Evolutionary conservation across 345 rosid genomes (phyloP).

Genomic region (Hypericum perforatum): DNA sequence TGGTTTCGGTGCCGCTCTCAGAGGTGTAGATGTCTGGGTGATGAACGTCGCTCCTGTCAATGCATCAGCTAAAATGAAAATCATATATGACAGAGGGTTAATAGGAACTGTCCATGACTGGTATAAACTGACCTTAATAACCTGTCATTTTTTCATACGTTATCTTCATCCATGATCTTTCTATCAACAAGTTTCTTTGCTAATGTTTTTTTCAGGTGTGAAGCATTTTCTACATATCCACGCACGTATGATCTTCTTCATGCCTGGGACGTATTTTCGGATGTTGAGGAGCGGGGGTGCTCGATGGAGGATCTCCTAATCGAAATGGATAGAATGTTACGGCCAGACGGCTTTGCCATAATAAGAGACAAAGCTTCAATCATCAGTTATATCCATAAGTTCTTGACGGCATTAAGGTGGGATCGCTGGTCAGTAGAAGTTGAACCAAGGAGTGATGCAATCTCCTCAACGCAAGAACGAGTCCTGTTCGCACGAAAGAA

Average conservation of each 20-base stretch:
- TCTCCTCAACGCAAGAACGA: constrained; percentile 52
- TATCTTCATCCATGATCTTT: neutral
- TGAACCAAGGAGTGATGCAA: constrained; percentile 61
- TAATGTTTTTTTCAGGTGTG: constrained; percentile 53
- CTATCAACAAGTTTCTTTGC: neutral
- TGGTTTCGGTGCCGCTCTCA: constrained; percentile 83
- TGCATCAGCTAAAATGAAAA: constrained; percentile 58
- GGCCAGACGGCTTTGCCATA: constrained; percentile 76
- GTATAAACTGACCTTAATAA: constrained; percentile 26
- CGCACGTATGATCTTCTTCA: constrained; percentile 91
- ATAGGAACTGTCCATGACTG: constrained; percentile 96
- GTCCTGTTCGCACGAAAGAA: constrained; percentile 74
- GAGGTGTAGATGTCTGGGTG: constrained; percentile 80
- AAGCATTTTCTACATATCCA: constrained; percentile 89
- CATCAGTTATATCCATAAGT: constrained; percentile 45
- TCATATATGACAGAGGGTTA: constrained; percentile 87
- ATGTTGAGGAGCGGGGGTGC: constrained; percentile 52
- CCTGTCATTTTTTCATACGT: neutral
- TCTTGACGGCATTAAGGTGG: constrained; percentile 59
- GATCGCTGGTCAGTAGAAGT: constrained; percentile 74
- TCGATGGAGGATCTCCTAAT: constrained; percentile 65
- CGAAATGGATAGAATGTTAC: constrained; percentile 85
- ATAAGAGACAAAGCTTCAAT: constrained; percentile 67
- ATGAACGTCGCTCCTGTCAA: constrained; percentile 88
- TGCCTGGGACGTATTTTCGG: constrained; percentile 68